Evolutionary conservation across 176 grass and related monocot species (phyloP).

Genomic region (Aegilops longissima): DNA sequence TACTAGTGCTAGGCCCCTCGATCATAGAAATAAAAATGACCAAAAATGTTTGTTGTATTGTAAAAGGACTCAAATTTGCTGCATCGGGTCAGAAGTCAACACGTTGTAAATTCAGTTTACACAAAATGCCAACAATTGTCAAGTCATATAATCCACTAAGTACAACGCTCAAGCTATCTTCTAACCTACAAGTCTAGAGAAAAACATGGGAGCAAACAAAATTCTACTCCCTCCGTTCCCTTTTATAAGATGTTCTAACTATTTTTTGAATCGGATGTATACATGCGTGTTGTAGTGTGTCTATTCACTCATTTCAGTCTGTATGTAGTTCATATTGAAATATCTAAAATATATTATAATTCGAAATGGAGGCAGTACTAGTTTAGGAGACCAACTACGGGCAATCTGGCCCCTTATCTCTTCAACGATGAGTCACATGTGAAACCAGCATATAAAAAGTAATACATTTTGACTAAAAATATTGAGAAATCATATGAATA

Average conservation of each 20-base stretch:
- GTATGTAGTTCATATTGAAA: background rate
- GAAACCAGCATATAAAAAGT: constrained; percentile 41
- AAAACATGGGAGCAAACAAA: background rate
- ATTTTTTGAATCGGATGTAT: no score
- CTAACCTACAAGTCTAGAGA: background rate
- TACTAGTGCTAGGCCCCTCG: no score
- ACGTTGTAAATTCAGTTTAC: constrained; percentile 9
- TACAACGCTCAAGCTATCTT: background rate
- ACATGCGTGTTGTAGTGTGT: no score
- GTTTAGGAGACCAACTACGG: constrained; percentile 90
- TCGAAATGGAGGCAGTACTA: background rate
- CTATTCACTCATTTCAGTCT: no score
- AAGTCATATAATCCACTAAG: constrained; percentile 9
- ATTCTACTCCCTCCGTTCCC: no score
- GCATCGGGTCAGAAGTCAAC: constrained; percentile 22
- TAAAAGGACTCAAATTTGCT: constrained; percentile 54
- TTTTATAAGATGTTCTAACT: no score
- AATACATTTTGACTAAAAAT: background rate
- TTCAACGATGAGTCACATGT: constrained; percentile 36
- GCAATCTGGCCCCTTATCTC: constrained; percentile 63
- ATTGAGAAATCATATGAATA: background rate
- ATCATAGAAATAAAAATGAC: no score
- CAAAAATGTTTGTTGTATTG: no score
- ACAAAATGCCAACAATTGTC: background rate
- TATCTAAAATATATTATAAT: no score